phyloP scores from a whole-genome alignment of 345 rosid genomes.

The Euphorbia lathyris region DNA sequence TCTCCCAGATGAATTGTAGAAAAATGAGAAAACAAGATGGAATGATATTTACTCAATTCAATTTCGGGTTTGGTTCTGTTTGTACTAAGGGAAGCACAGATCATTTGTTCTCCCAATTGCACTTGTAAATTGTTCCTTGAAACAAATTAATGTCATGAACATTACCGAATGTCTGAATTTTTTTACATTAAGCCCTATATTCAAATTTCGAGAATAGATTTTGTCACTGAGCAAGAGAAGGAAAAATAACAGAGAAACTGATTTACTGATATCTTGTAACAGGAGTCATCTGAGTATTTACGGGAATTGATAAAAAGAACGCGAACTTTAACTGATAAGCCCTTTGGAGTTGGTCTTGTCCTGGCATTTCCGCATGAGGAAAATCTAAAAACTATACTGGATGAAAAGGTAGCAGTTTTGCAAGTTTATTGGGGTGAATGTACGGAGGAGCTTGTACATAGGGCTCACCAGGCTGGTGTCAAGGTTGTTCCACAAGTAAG shows the following conservation, averaged over 20 bases:
- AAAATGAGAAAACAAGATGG: neutral
- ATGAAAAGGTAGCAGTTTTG: slow-evolving; percentile 71
- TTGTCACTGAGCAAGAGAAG: neutral
- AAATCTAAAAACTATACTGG: slow-evolving; percentile 59
- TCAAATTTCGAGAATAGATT: neutral
- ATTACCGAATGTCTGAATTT: neutral
- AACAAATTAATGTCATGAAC: neutral
- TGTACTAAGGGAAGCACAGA: neutral
- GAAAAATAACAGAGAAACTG: neutral
- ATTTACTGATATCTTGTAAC: slow-evolving; percentile 3
- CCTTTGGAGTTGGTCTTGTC: slow-evolving; percentile 73
- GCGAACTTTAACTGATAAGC: slow-evolving; percentile 58
- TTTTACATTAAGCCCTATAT: neutral
- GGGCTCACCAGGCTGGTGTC: slow-evolving; percentile 62
- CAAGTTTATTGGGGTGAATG: slow-evolving; percentile 86
- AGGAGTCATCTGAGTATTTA: slow-evolving; percentile 72
- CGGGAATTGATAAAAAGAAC: slow-evolving; percentile 69
- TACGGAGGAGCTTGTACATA: slow-evolving; percentile 54
- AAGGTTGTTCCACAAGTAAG: slow-evolving; percentile 83
- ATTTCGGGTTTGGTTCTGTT: neutral
- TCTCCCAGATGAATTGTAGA: too few relatives aligned
- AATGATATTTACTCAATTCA: neutral
- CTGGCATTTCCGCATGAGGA: slow-evolving; percentile 77
- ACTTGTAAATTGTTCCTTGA: neutral
- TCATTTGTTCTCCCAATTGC: neutral